These are phyloP conservation scores for Carex myosuroides DNA, from an alignment of 176 grass and related monocot species.

Conservation along the genomic window DNA sequence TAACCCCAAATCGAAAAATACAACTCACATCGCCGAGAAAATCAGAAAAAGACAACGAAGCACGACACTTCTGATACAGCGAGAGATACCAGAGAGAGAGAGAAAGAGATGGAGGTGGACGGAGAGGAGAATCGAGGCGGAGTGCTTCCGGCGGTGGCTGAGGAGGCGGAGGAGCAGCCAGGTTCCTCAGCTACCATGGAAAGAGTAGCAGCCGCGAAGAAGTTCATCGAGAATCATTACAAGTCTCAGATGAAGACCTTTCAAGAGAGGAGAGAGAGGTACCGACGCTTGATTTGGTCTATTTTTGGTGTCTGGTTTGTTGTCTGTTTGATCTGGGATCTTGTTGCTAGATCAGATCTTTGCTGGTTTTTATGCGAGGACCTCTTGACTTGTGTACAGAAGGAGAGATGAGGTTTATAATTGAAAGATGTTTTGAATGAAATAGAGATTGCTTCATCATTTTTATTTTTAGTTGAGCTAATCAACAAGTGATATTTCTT, in stretches of 20 bases:
- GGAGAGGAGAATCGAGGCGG: constrained; percentile 46
- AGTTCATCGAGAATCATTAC: constrained; percentile 99
- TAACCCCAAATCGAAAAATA: constrained; percentile 23
- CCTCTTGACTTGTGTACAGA: constrained; percentile 14
- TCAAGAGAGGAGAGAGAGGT: constrained; percentile 93
- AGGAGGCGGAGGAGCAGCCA: constrained; percentile 36
- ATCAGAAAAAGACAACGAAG: constrained; percentile 8
- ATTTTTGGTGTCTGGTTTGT: background rate
- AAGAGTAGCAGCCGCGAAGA: constrained; percentile 92
- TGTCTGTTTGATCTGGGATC: background rate
- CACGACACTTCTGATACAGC: constrained; percentile 7
- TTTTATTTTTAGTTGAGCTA: background rate
- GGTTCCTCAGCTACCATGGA: constrained; percentile 95
- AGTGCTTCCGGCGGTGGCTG: constrained; percentile 52
- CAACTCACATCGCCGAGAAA: background rate
- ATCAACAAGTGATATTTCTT: background rate
- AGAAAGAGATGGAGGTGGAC: constrained; percentile 16
- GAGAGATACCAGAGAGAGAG: background rate
- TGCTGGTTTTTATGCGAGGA: constrained; percentile 13
- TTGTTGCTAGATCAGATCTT: constrained; percentile 34
- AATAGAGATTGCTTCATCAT: background rate
- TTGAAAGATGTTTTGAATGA: background rate
- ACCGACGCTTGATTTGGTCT: background rate
- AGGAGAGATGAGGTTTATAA: background rate
- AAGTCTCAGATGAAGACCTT: constrained; percentile 91